Base-by-base conservation (phyloP, 306 rosid genomes). In the Hippophae gyantsensis region DNA sequence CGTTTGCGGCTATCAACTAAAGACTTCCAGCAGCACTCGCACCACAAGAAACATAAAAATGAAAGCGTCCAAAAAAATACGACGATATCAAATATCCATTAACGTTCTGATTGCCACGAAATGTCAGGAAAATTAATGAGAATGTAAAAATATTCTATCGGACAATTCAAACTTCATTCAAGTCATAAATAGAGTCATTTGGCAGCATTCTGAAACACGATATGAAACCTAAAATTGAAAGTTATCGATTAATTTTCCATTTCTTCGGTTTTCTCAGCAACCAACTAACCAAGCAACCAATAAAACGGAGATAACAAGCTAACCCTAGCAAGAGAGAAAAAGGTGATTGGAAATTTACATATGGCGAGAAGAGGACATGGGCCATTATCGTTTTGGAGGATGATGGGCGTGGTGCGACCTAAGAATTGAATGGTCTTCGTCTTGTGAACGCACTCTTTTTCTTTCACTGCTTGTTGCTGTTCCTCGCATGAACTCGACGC, bases 331-430 rank as follows among this genome's bases (percentile, higher is more conserved):
- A 63, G 27, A 42, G 51, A 57, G 60, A 42, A 72, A 42, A 65
- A 13, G 59, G 10, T 62, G 55, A 10, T 13, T 72, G 57, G 48
- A 72, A 63, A 69, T 71, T 72, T 71, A 93, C 99, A 93, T 61
- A 93, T 93, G 57, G 99, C 97, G 76, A 93, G 99, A 54, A 93
- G 99, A 48, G 99, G 99, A 48, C 99, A 93, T 27, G 99, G 99
- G 65, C 99, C 99, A 81, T 93, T 93, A 76, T 93, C 99, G 76
- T 93, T 93, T 63, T 93, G 99, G 52, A 93, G 90, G 42, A 93
- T 78, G 80, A 93, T 80, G 13, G 99, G 99, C 42, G 84, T 76
- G 27, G 94, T 76, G 60, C 99, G 97, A 10, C 97, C 97, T 0
- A 93, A 80, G 68, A 93, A 93, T 57, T 89, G 90, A 74, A 93